Percentiles rank a stretch among this genome's conserved stretches.
These are phyloP conservation scores for Komagataella mondaviorum DNA, from an alignment of 805 yeast genomes.

Conservation along the genomic window DNA sequence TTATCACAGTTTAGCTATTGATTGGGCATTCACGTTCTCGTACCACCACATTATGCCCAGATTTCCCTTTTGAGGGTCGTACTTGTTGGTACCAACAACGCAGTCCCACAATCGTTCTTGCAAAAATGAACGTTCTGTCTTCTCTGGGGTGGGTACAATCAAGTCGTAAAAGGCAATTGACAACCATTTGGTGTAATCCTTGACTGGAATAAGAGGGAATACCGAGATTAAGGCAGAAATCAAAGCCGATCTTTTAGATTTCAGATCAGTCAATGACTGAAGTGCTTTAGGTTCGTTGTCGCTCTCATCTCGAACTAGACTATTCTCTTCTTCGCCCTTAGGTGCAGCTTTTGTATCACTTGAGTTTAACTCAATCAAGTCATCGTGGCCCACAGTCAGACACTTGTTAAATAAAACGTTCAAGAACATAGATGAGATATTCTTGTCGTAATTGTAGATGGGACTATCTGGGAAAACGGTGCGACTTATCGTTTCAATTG, in stretches of 20 bases:
- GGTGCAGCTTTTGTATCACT: background rate
- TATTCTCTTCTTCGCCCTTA: background rate
- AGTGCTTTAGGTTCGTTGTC: slow-evolving; percentile 2
- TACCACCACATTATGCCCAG: slow-evolving; percentile 57
- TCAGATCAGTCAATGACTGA: slow-evolving; percentile 13
- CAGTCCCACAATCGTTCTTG: slow-evolving; percentile 34
- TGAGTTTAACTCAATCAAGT: background rate
- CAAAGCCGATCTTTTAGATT: slow-evolving; percentile 32
- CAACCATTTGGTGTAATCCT: slow-evolving; percentile 31
- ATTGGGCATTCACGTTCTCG: slow-evolving; percentile 15
- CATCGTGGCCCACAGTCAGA: slow-evolving; percentile 6
- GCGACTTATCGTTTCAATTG: slow-evolving; percentile 41
- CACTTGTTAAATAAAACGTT: slow-evolving; percentile 28
- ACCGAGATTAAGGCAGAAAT: slow-evolving; percentile 32
- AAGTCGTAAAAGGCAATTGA: slow-evolving; percentile 22
- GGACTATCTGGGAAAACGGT: slow-evolving; percentile 22
- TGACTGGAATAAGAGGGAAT: slow-evolving; percentile 36
- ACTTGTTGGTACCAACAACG: slow-evolving; percentile 33
- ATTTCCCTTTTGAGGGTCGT: slow-evolving; percentile 42
- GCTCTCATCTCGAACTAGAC: slow-evolving; percentile 1
- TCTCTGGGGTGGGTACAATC: slow-evolving; percentile 12
- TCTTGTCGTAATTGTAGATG: slow-evolving; percentile 15
- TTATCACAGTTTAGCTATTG: background rate
- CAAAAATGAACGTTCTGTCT: slow-evolving; percentile 24
- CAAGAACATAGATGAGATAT: slow-evolving; percentile 21